Base-by-base conservation (phyloP, 257 asterid genomes). In the Parsonsia alboflavescens region DNA sequence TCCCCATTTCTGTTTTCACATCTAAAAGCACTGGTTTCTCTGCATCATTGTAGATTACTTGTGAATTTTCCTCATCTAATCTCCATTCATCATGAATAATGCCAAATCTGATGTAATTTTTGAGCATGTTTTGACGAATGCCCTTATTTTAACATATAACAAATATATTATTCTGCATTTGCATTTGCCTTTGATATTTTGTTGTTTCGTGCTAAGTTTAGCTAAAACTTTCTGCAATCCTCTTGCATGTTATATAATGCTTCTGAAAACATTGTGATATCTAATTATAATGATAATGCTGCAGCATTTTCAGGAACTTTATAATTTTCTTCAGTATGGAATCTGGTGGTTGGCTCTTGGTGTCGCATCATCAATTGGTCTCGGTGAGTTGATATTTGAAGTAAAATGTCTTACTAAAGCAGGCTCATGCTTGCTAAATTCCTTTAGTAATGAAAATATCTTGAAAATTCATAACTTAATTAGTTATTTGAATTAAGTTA, bases 301-400 rank as follows among this genome's bases (percentile, higher is more conserved):
- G 74, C 85, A 77, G 77, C 58, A 58, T 64, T 48, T 81, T 77
- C 79, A 63, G 78, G 82, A 81, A 57, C 68, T 81, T 57, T 57
- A 46, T 68, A 77, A 73, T 49, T 82, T 76, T 73, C 72, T 82
- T 49, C 80, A 73, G 57, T 82, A 76, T 22, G 84, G 84, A 63
- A 64, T 73, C 72, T 82, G 86, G 86, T 82, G 86, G 86, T 53
- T 82, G 82, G 83, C 79, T 62, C 86, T 82, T 70, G 86, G 83
- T 17, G 83, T 76, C 21, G 86, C 86, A 64, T 82, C 86, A 63
- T 82, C 83, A 57, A 76, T 82, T 49, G 86, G 86, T 52, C 69
- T 79, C 30, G 86, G 86, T 82, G 74, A 79, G 86, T 76, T 33
- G 24, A 5, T 16, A 16, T 0, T 63, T 6, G 26, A 16, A 63